Conservation (phyloP, 2,329 filamentous ascomycete species). For the Botrytis squamosa region DNA sequence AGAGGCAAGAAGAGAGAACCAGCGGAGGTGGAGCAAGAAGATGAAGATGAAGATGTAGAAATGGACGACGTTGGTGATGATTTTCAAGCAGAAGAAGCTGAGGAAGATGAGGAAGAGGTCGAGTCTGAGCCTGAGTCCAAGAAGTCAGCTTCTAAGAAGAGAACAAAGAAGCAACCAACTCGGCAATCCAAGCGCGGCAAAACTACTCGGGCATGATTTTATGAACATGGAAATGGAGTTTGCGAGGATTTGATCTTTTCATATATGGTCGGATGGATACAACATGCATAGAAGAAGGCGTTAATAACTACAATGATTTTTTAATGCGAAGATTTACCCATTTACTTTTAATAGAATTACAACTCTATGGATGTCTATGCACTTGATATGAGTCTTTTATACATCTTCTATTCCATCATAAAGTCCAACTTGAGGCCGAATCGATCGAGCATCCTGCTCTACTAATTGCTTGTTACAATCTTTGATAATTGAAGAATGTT, state of each 20-base stretch:
- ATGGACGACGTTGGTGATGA: not conserved
- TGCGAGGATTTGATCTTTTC: slow-evolving; percentile 4
- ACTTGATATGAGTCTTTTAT: not conserved
- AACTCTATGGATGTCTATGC: not conserved
- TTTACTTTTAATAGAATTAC: not conserved
- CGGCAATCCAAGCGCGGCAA: slow-evolving; percentile 15
- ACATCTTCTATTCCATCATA: not conserved
- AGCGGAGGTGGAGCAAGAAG: slow-evolving; percentile 1
- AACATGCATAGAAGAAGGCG: slow-evolving; percentile 9
- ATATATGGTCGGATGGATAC: slow-evolving; percentile 7
- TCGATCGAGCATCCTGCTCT: not conserved
- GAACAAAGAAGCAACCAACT: not conserved
- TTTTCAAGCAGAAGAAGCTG: slow-evolving; percentile 8
- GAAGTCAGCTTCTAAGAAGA: slow-evolving; percentile 7
- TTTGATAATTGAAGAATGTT: not conserved
- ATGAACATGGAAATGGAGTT: slow-evolving; percentile 12
- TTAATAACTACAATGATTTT: not conserved
- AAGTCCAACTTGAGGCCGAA: not conserved
- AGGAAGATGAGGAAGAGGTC: slow-evolving; percentile 12
- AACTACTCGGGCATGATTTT: not conserved
- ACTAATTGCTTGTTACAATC: not conserved
- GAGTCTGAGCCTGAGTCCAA: not conserved
- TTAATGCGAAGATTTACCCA: not conserved
- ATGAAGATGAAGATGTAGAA: slow-evolving; percentile 7
- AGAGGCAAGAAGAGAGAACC: slow-evolving; percentile 5